Base-by-base conservation (phyloP, 2,329 filamentous ascomycete genomes). In the Pezicula rhizophila region DNA sequence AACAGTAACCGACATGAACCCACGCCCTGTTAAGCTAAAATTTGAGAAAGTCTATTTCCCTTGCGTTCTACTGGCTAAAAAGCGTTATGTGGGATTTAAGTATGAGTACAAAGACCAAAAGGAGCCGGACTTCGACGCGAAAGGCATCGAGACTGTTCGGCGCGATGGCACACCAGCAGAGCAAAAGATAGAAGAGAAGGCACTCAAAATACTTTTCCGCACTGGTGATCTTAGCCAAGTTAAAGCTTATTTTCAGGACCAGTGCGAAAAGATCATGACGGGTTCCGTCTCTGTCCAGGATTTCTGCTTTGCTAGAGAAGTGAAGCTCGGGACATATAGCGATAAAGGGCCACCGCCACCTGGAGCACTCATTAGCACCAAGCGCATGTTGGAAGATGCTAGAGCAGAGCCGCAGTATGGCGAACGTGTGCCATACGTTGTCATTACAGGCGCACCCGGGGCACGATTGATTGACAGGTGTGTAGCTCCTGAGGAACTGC, bases 21-120 rank as follows among this genome's bases (percentile, higher is more conserved):
- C 93, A 2, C 80, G 85, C 1, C 93, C 93, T 0, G 75, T 99
- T 57, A 97, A 96, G 68, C 84, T 99, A 54, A 97, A 97, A 65
- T 96, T 99, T 58, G 93, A 99, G 65, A 99, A 99, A 60, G 92
- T 99, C 1, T 99, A 99, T 67, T 87, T 95, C 55, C 93, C 95
- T 0, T 97, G 92, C 64, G 83, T 97, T 0, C 76, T 99, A 4
- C 77, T 99, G 0, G 90, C 95, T 15, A 99, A 99, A 72, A 99
- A 99, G 65, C 86, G 93, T 48, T 99, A 99, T 60, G 95, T 97
- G 4, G 95, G 95, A 5, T 96, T 96, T 75, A 96, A 96, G 65
- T 99, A 95, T 69, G 93, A 99, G 64, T 80, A 76, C 56, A 79
- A 78, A 34, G 74, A 78, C 14, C 93, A 99, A 63, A 71, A 66